Conservation (phyloP, 2,329 filamentous ascomycete genomes). For the Coniochaeta sp. region DNA sequence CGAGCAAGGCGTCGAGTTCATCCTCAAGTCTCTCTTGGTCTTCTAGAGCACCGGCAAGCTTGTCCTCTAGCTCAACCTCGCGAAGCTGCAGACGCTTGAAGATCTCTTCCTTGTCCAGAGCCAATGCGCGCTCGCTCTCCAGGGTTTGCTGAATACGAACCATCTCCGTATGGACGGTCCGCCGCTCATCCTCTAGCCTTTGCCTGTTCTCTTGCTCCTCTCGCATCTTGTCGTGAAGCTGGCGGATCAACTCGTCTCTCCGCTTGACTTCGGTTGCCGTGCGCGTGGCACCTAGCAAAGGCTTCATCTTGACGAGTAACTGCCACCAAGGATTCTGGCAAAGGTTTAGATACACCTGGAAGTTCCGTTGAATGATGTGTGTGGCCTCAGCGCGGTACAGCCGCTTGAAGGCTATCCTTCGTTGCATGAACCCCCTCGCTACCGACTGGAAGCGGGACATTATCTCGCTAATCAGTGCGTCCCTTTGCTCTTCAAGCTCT, state of each 20-base stretch:
- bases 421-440: slow-evolving; percentile 81
- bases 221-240: slow-evolving; percentile 77
- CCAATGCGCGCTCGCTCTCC: slow-evolving; percentile 91
- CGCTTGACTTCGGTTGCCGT: slow-evolving; percentile 93
- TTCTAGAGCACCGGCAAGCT: slow-evolving; percentile 82
- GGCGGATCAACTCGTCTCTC: slow-evolving; percentile 85
- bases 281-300: slow-evolving; percentile 82
- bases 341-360: slow-evolving; percentile 83
- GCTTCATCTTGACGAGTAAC: slow-evolving; percentile 89
- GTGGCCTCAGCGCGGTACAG: slow-evolving; percentile 93
- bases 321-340: slow-evolving; percentile 97
- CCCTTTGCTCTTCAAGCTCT: slow-evolving; percentile 92
- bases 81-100: slow-evolving; percentile 91
- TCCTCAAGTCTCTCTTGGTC: slow-evolving; percentile 94
- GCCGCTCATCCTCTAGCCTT: slow-evolving; percentile 81
- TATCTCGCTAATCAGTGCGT: slow-evolving; percentile 86
- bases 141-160: slow-evolving; percentile 86
- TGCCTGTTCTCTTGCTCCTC: slow-evolving; percentile 67
- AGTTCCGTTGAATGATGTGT: slow-evolving; percentile 88
- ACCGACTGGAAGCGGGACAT: slow-evolving; percentile 90
- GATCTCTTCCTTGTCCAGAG: slow-evolving; percentile 97
- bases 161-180: slow-evolving; percentile 80
- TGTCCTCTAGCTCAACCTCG: slow-evolving; percentile 89
- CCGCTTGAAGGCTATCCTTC: slow-evolving; percentile 83
- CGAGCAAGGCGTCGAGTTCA: slow-evolving; percentile 81